Percentiles rank a stretch among this genome's conserved stretches.
These are phyloP conservation scores for Micractinium sp. DNA, from an alignment of 139 green algal species.

Conservation along the genomic window DNA sequence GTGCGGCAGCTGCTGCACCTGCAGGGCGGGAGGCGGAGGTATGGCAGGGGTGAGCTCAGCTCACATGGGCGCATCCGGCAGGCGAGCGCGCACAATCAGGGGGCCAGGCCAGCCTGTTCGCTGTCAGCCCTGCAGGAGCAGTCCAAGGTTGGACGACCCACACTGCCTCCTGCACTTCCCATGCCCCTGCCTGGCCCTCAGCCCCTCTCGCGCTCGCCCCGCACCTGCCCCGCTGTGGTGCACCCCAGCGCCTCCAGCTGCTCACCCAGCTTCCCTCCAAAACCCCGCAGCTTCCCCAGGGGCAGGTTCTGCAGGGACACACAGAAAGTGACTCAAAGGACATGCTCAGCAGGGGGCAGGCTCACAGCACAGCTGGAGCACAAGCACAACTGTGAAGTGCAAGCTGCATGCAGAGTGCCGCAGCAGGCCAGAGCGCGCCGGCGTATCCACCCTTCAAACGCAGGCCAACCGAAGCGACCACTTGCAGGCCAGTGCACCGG, in stretches of 20 bases:
- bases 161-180: too few species aligned
- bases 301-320: conserved; percentile 65
- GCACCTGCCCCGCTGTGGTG: conserved; percentile 64
- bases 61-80: background rate
- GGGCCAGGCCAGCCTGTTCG: background rate
- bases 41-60: background rate
- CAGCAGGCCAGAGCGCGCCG: too few species aligned
- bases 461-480: background rate
- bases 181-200: background rate
- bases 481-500: too few species aligned
- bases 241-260: conserved; percentile 63
- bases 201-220: background rate
- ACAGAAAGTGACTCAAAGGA: background rate
- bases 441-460: too few species aligned
- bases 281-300: conserved; percentile 83
- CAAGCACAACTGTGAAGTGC: too few species aligned
- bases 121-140: too few species aligned
- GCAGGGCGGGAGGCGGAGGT: background rate
- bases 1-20: conserved; percentile 51
- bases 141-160: too few species aligned
- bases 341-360: background rate
- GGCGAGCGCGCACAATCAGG: too few species aligned
- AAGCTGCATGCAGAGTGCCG: too few species aligned
- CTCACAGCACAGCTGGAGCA: background rate
- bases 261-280: conserved; percentile 90